These are phyloP conservation scores for Candida silvicultrix DNA, from an alignment of 805 yeast species.

Conservation along the genomic window DNA sequence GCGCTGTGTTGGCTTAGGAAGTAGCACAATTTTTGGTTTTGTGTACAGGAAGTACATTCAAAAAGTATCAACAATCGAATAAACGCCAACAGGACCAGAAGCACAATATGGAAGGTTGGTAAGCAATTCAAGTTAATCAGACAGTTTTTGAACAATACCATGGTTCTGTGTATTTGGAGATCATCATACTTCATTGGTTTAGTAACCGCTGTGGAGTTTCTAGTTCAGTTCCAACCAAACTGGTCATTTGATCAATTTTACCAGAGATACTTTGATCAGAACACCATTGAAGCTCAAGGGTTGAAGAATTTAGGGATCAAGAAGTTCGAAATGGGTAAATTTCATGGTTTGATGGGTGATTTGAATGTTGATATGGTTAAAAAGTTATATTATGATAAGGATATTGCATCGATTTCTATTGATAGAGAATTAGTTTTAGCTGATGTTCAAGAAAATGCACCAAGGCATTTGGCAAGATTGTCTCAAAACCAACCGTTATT, in stretches of 20 bases:
- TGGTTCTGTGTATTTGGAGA: neutral
- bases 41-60: too few relatives aligned
- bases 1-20: neutral
- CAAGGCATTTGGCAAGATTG: slow-evolving; percentile 35
- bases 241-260: slow-evolving; percentile 13
- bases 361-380: slow-evolving; percentile 25
- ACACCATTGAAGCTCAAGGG: slow-evolving; percentile 5
- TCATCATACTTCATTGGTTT: slow-evolving; percentile 2
- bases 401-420: slow-evolving; percentile 29
- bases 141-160: too few relatives aligned
- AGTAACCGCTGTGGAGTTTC: slow-evolving; percentile 11
- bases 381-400: slow-evolving; percentile 27
- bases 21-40: neutral
- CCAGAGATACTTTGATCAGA: slow-evolving; percentile 8
- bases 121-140: too few relatives aligned
- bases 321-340: slow-evolving; percentile 24
- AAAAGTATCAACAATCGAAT: too few relatives aligned
- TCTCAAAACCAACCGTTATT: slow-evolving; percentile 26
- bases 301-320: slow-evolving; percentile 12
- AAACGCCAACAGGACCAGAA: too few relatives aligned
- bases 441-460: slow-evolving; percentile 35
- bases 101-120: too few relatives aligned
- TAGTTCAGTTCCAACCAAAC: slow-evolving; percentile 22
- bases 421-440: slow-evolving; percentile 29
- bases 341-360: slow-evolving; percentile 31